phyloP scores from a whole-genome alignment of 2,329 filamentous ascomycete species.

The Ascochyta lentis region DNA sequence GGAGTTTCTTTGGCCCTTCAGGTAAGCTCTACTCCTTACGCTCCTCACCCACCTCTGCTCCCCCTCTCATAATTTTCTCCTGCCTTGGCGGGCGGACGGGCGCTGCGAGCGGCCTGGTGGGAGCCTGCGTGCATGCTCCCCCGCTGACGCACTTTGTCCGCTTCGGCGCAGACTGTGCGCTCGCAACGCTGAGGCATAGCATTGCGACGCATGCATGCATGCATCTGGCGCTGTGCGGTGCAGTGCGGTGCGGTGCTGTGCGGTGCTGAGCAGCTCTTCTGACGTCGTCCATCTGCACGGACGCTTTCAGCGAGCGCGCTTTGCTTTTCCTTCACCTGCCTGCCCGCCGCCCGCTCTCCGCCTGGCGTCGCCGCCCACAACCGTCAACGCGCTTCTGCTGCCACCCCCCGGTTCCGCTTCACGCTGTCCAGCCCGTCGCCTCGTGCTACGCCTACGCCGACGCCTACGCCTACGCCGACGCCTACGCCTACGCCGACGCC shows the following conservation, averaged over 20 bases:
- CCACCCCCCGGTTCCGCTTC: slow-evolving; percentile 4
- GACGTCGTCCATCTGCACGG: slow-evolving; percentile 32
- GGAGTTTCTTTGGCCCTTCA: slow-evolving; percentile 23
- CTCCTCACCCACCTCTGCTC: background rate
- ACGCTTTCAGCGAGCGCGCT: slow-evolving; percentile 11
- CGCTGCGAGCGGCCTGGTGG: slow-evolving; percentile 16
- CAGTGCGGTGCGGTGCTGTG: slow-evolving; percentile 2
- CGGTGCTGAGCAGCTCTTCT: slow-evolving; percentile 15
- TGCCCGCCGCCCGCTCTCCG: slow-evolving; percentile 6
- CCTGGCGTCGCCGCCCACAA: background rate
- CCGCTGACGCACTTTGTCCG: slow-evolving; percentile 18
- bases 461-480: background rate
- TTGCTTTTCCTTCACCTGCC: slow-evolving; percentile 11
- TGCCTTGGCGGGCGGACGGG: slow-evolving; percentile 28
- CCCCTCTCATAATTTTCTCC: slow-evolving; percentile 33
- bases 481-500: slow-evolving; percentile 39
- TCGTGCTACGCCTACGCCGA: slow-evolving; percentile 36
- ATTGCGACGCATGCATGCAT: slow-evolving; percentile 18
- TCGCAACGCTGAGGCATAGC: slow-evolving; percentile 7
- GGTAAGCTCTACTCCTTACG: background rate
- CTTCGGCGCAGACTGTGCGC: slow-evolving; percentile 17
- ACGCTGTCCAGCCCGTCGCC: slow-evolving; percentile 18
- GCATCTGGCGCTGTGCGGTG: background rate
- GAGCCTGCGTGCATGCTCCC: slow-evolving; percentile 7
- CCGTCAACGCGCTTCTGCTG: slow-evolving; percentile 14